Evolutionary conservation across 2,329 filamentous ascomycete species (phyloP).

Genomic region (Aspergillus glaucus): DNA sequence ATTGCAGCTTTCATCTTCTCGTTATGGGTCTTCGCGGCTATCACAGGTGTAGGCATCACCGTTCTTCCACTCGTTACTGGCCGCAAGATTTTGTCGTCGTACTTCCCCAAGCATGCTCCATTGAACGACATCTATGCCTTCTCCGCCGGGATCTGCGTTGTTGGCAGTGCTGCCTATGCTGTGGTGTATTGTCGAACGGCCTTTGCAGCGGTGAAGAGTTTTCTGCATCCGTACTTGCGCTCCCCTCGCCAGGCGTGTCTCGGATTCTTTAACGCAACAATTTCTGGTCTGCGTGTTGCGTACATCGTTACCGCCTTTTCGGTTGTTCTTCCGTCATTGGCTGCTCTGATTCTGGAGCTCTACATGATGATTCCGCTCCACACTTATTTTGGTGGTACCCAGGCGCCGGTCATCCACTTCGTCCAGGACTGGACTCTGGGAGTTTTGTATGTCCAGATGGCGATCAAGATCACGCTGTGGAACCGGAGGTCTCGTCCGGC

Average conservation of each 20-base stretch:
- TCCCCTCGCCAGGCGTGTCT: slow-evolving; percentile 25
- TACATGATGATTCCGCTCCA: slow-evolving; percentile 84
- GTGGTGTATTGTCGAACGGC: slow-evolving; percentile 42
- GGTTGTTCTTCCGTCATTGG: slow-evolving; percentile 72
- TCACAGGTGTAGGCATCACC: slow-evolving; percentile 77
- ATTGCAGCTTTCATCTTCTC: slow-evolving; percentile 80
- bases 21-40: slow-evolving; percentile 89
- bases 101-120: slow-evolving; percentile 64
- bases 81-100: slow-evolving; percentile 64
- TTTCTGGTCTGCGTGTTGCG: slow-evolving; percentile 47
- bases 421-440: slow-evolving; percentile 94
- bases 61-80: slow-evolving; percentile 83
- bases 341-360: slow-evolving; percentile 75
- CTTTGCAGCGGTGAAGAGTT: slow-evolving; percentile 17
- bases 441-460: slow-evolving; percentile 80
- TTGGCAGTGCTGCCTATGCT: slow-evolving; percentile 63
- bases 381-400: slow-evolving; percentile 55
- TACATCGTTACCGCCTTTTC: slow-evolving; percentile 73
- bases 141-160: slow-evolving; percentile 77
- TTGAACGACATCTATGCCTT: slow-evolving; percentile 97
- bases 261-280: slow-evolving; percentile 10
- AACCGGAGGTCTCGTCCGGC: slow-evolving; percentile 66
- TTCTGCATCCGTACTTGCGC: slow-evolving; percentile 21
- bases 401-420: slow-evolving; percentile 58
- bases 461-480: slow-evolving; percentile 61